Percentiles rank a stretch among this genome's conserved stretches.
Evolutionary conservation across 371 early-diverging fungal genomes (phyloP).

Genomic region (Batkoa obscura): DNA sequence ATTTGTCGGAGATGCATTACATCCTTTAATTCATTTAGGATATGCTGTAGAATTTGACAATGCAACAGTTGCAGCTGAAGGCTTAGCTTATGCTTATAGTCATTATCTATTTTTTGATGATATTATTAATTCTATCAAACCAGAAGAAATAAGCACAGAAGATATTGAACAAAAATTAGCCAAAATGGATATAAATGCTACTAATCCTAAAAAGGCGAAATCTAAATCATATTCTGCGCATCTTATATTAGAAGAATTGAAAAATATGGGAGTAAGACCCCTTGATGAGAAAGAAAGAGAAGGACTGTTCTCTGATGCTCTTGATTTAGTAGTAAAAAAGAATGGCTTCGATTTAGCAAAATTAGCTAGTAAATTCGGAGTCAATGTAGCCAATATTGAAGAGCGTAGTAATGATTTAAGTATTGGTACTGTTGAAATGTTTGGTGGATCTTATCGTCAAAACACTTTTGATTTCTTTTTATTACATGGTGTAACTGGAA

Average conservation of each 20-base stretch:
- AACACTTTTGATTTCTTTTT: conserved; percentile 3
- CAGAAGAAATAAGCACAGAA: no score
- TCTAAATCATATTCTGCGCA: no score
- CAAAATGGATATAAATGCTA: no score
- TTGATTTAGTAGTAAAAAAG: background rate
- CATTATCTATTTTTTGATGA: background rate
- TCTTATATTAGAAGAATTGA: background rate
- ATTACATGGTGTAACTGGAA: conserved; percentile 4
- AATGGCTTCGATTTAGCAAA: no score
- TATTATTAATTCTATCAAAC: background rate
- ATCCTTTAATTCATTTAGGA: conserved; percentile 8
- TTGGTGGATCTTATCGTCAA: background rate
- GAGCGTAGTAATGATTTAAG: conserved; percentile 1
- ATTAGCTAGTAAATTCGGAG: no score
- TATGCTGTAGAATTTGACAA: conserved; percentile 6
- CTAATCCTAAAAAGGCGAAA: background rate
- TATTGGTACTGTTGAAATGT: background rate
- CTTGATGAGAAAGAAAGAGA: background rate
- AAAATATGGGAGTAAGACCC: no score
- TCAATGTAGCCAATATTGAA: background rate
- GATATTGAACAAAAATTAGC: no score
- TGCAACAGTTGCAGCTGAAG: conserved; percentile 1
- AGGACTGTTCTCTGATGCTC: no score
- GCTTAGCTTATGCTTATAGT: conserved; percentile 6
- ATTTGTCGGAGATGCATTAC: conserved; percentile 2